These are phyloP conservation scores for Hypomontagnella submonticulosa DNA, from an alignment of 495 filamentous ascomycete genomes.

Conservation along the genomic window DNA sequence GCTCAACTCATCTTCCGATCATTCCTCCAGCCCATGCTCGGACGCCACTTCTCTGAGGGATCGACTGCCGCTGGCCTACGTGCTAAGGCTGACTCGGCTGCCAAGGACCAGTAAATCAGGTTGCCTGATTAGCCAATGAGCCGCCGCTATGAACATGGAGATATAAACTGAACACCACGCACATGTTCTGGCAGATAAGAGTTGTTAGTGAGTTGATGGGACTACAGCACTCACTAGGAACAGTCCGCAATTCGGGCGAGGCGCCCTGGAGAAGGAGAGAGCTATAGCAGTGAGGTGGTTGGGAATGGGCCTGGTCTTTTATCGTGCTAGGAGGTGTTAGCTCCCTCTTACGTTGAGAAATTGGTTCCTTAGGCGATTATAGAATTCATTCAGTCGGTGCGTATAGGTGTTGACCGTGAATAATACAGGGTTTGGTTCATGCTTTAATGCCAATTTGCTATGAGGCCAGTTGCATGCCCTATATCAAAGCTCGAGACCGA, in stretches of 20 bases:
- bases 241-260: background rate
- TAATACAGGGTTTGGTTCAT: constrained; percentile 4
- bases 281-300: constrained; percentile 19
- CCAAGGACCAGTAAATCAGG: constrained; percentile 64
- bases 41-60: constrained; percentile 84
- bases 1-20: constrained; percentile 97
- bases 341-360: constrained; percentile 20
- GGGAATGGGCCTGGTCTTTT: constrained; percentile 22
- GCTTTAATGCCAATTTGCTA: background rate
- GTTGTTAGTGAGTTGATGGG: constrained; percentile 17
- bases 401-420: constrained; percentile 33
- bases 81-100: constrained; percentile 84
- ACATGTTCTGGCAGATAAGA: constrained; percentile 33
- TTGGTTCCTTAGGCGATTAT: constrained; percentile 38
- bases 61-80: constrained; percentile 90
- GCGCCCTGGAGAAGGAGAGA: constrained; percentile 11
- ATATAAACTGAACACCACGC: constrained; percentile 19
- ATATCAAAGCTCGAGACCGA: background rate
- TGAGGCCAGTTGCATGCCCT: background rate
- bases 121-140: constrained; percentile 1
- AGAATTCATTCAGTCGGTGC: constrained; percentile 31
- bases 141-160: constrained; percentile 26
- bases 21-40: constrained; percentile 89
- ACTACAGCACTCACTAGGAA: constrained; percentile 20
- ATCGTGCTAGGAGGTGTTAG: constrained; percentile 11